Conservation (phyloP, 1,284 basidiomycete genomes). For the Ustilago vetiveriae region DNA sequence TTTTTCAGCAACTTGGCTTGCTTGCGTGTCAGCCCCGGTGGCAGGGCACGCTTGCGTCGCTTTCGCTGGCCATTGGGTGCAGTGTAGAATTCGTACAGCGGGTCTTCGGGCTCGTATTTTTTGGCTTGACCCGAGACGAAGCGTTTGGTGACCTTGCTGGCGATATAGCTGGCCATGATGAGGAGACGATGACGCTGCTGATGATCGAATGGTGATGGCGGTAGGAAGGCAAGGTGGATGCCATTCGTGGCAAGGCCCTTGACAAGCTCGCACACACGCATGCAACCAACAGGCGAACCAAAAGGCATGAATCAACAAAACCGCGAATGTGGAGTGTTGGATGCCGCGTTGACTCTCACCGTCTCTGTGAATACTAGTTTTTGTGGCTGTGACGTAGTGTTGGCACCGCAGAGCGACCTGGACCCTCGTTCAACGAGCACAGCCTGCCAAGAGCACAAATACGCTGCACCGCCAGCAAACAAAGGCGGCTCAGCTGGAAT, state of each 20-base stretch:
- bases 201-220: neutral
- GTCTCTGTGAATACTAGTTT: neutral
- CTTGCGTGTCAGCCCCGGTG: constrained; percentile 79
- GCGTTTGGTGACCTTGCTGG: constrained; percentile 50
- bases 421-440: neutral
- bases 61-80: constrained; percentile 76
- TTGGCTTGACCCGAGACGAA: constrained; percentile 49
- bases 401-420: neutral
- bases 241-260: too few species aligned
- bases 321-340: too few species aligned
- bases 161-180: constrained; percentile 50
- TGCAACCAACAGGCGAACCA: too few species aligned
- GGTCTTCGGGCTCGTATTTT: constrained; percentile 71
- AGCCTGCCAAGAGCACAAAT: too few species aligned
- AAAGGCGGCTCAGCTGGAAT: too few species aligned
- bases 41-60: constrained; percentile 76
- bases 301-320: too few species aligned
- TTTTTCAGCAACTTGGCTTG: constrained; percentile 76
- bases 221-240: neutral
- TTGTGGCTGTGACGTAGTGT: neutral
- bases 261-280: too few species aligned
- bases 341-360: neutral
- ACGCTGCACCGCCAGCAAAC: too few species aligned
- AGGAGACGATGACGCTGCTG: neutral
- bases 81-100: constrained; percentile 79